A percentile compares a stretch with the other conserved stretches of the same genome.
phyloP scores from a whole-genome alignment of 1,284 basidiomycete genomes.

The Pholiota adiposa region DNA sequence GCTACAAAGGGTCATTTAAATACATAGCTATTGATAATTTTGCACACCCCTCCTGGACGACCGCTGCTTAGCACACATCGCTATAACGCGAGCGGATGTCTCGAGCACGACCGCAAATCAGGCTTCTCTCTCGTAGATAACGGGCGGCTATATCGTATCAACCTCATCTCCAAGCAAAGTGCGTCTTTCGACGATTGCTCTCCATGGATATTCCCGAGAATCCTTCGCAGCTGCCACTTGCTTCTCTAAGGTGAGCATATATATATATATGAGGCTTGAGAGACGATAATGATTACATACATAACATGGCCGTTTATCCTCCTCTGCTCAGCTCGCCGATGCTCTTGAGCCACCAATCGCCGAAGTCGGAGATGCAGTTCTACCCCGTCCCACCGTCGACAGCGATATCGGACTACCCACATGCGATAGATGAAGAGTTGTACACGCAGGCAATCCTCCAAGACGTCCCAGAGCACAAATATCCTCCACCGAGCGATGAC shows the following conservation, averaged over 20 bases:
- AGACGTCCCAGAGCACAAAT: not conserved
- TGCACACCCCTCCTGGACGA: slow-evolving; percentile 7
- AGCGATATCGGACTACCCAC: slow-evolving; percentile 6
- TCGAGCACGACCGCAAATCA: not conserved
- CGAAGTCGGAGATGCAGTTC: not conserved
- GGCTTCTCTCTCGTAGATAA: slow-evolving; percentile 4
- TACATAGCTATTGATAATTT: not conserved
- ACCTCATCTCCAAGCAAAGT: not conserved
- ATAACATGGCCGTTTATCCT: not conserved
- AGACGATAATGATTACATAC: not conserved
- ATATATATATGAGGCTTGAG: not conserved
- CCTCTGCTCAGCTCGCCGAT: not conserved
- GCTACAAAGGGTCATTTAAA: not conserved
- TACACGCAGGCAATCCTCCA: slow-evolving; percentile 4
- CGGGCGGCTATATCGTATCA: not conserved
- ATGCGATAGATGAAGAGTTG: slow-evolving; percentile 6
- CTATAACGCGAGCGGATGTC: slow-evolving; percentile 16
- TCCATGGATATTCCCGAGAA: not conserved
- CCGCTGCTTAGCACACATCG: slow-evolving; percentile 3
- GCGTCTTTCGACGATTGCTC: too few relatives aligned
- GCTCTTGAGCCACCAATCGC: not conserved
- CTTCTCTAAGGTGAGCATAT: not conserved
- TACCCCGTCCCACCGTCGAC: not conserved
- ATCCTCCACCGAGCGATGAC: slow-evolving; percentile 8
- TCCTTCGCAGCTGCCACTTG: not conserved